Evolutionary conservation across 1,139 yeast species (phyloP).

Genomic region (Magnusiomyces fungicola): DNA sequence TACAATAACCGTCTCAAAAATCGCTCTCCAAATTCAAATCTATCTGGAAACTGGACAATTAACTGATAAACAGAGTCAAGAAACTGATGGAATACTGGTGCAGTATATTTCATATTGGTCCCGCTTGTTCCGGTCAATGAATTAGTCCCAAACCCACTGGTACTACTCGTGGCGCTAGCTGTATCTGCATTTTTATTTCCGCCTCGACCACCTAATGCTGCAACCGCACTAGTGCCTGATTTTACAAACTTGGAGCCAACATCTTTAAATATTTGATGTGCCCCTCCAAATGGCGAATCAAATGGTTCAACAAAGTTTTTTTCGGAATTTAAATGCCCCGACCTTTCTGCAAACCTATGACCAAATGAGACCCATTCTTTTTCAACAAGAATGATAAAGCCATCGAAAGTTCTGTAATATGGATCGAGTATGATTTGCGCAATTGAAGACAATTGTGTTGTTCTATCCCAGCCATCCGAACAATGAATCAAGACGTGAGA

Average conservation of each 20-base stretch:
- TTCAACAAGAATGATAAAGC: conserved; percentile 77
- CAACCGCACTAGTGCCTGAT: not conserved
- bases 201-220: not conserved
- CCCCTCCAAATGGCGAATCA: conserved; percentile 27
- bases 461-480: conserved; percentile 98
- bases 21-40: conserved; percentile 83
- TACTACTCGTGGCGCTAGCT: not conserved
- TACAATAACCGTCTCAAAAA: conserved; percentile 76
- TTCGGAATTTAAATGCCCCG: conserved; percentile 51
- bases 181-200: not conserved
- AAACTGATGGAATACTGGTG: conserved; percentile 93
- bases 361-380: conserved; percentile 97
- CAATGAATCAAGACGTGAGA: conserved; percentile 86
- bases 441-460: conserved; percentile 80
- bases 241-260: conserved; percentile 31
- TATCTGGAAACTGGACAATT: conserved; percentile 56
- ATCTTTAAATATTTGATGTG: conserved; percentile 35
- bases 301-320: conserved; percentile 21
- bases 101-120: conserved; percentile 45
- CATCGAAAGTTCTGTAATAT: conserved; percentile 75
- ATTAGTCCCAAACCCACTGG: not conserved
- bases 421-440: conserved; percentile 89
- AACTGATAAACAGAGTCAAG: conserved; percentile 83
- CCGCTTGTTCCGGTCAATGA: not conserved
- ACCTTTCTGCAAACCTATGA: conserved; percentile 76